Percentiles rank a stretch among this genome's conserved stretches.
phyloP scores from a whole-genome alignment of 2,329 filamentous ascomycete genomes.

The Colletotrichum graminicola region DNA sequence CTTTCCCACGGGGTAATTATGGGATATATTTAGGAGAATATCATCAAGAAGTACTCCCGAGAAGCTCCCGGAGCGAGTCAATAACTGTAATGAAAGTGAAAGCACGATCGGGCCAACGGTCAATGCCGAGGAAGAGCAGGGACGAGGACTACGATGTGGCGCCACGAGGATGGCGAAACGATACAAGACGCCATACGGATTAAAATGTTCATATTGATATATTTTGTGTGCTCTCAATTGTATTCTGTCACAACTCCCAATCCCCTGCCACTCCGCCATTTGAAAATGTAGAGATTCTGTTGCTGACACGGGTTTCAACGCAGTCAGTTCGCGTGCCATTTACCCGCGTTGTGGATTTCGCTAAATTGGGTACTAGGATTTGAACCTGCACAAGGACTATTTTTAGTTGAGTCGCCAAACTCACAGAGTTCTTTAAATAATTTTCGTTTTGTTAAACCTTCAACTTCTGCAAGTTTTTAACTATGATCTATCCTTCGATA shows the following conservation, averaged over 20 bases:
- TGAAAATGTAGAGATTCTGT: not conserved
- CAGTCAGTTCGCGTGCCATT: too few relatives aligned
- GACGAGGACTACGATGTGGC: not conserved
- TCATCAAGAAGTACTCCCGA: not conserved
- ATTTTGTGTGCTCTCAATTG: not conserved
- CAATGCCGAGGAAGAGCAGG: not conserved
- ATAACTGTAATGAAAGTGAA: not conserved
- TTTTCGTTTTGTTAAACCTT: not conserved
- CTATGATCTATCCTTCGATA: not conserved
- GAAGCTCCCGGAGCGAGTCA: not conserved
- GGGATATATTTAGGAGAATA: conserved; percentile 8
- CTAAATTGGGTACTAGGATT: not conserved
- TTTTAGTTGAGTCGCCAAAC: not conserved
- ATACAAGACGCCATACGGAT: not conserved
- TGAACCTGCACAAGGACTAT: fast-evolving
- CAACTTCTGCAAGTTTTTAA: not conserved
- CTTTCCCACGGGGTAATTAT: conserved; percentile 10
- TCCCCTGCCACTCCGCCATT: not conserved
- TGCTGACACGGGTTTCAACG: not conserved
- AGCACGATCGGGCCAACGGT: too few relatives aligned
- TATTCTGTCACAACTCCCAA: too few relatives aligned
- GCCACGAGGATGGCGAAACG: not conserved
- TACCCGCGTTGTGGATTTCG: too few relatives aligned
- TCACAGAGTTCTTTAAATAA: not conserved
- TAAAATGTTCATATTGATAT: not conserved